Base-by-base conservation (phyloP, 306 rosid genomes). In the Gastrolobium bilobum region DNA sequence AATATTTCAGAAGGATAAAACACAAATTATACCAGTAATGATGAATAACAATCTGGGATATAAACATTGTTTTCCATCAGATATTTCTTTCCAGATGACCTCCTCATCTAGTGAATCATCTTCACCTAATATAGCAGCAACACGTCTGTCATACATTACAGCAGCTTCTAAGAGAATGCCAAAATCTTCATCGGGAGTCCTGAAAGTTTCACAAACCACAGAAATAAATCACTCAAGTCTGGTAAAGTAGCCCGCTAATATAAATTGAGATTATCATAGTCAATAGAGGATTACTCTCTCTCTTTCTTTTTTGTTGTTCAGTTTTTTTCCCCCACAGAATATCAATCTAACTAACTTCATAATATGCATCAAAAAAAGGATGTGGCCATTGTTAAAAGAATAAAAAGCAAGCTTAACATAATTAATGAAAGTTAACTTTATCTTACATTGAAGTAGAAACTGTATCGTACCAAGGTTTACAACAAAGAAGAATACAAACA, bases 121-220 rank as follows among this genome's bases (percentile, higher is more conserved):
- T 88, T 95, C 98, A 72, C 87, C 81, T 66, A 95, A 82, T 62
- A 95, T 86, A 35, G 99, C 94, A 57, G 98, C 94, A 84, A 93
- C 99, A 79, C 97, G 97, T 84, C 97, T 91, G 43, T 95, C 99
- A 81, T 93, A 95, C 99, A 95, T 92, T 68, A 95, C 83, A 75
- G 99, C 99, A 79, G 99, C 98, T 91, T 93, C 99, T 82, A 93
- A 82, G 80, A 93, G 98, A 83, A 95, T 89, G 75, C 88, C 81
- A 79, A 95, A 95, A 88, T 93, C 98, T 87, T 95, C 98, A 84
- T 95, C 98, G 0, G 91, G 93, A 38, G 99, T 93, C 98, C 99
- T 95, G 58, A 56, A 76, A 85, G 68, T 33, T n/a, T 47, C 60
- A 65, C 38, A 68, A 71, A 52, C 60, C 37, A 37, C 15, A 66